A percentile compares a stretch with the other conserved stretches of the same genome.
Evolutionary conservation across 306 rosid genomes (phyloP).

Genomic region (Fagus crenata): DNA sequence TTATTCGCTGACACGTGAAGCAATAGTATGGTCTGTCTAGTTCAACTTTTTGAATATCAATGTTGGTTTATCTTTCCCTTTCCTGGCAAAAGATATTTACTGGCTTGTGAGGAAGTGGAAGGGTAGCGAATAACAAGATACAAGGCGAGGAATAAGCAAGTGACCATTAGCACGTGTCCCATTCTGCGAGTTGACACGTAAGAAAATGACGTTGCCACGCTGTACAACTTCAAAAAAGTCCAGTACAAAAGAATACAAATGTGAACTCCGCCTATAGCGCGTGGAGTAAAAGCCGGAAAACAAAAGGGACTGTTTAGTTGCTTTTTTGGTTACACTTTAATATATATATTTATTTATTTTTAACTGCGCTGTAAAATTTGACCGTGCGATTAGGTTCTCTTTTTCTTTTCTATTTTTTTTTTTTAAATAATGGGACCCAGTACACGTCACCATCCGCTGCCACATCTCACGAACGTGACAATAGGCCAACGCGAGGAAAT

Average conservation of each 20-base stretch:
- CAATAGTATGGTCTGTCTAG: constrained; percentile 15
- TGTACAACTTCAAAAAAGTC: constrained; percentile 26
- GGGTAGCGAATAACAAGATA: constrained; percentile 46
- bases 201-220: constrained; percentile 38
- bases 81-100: constrained; percentile 34
- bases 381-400: constrained; percentile 21
- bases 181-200: constrained; percentile 35
- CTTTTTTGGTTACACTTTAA: constrained; percentile 2
- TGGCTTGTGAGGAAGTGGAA: constrained; percentile 29
- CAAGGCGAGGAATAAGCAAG: constrained; percentile 39
- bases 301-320: not conserved
- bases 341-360: not conserved
- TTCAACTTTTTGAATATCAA: not conserved
- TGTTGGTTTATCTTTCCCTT: constrained; percentile 4
- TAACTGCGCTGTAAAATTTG: constrained; percentile 39
- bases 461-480: constrained; percentile 82
- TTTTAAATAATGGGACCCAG: constrained; percentile 53
- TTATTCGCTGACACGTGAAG: not conserved
- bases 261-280: constrained; percentile 37
- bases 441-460: constrained; percentile 55
- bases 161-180: constrained; percentile 39
- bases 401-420: not conserved
- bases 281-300: constrained; percentile 40
- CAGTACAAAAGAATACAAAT: constrained; percentile 22
- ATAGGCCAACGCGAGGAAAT: constrained; percentile 69